Conservation (phyloP, 2,329 filamentous ascomycete species). For the Chaetomium sp. region DNA sequence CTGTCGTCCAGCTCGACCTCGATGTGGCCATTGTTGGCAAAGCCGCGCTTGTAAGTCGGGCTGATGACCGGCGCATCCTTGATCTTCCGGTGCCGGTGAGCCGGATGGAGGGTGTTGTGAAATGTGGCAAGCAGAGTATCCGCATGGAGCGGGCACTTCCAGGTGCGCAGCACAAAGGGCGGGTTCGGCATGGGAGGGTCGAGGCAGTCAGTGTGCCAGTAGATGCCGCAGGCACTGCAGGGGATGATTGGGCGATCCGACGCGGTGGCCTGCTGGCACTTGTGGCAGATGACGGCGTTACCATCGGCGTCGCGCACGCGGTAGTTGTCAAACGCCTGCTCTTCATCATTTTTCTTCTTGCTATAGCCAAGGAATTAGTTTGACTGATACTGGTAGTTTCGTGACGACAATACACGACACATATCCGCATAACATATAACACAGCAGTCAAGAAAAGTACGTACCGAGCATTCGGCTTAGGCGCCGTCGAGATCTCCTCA, state of each 20-base stretch:
- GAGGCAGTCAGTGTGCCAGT: slow-evolving; percentile 91
- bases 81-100: slow-evolving; percentile 56
- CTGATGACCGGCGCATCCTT: slow-evolving; percentile 47
- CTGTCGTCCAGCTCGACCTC: slow-evolving; percentile 58
- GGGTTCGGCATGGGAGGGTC: slow-evolving; percentile 76
- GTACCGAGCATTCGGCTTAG: slow-evolving; percentile 61
- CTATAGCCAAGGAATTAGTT: slow-evolving; percentile 33
- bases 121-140: slow-evolving; percentile 64
- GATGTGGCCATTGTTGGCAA: slow-evolving; percentile 64
- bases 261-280: slow-evolving; percentile 61
- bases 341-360: slow-evolving; percentile 52
- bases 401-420: too few relatives aligned
- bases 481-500: slow-evolving; percentile 53
- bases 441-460: slow-evolving; percentile 26
- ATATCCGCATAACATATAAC: not conserved
- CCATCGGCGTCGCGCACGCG: slow-evolving; percentile 65
- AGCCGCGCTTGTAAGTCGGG: slow-evolving; percentile 54
- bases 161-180: slow-evolving; percentile 63
- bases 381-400: too few relatives aligned
- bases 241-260: slow-evolving; percentile 68
- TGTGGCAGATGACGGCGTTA: slow-evolving; percentile 68
- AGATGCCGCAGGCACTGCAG: slow-evolving; percentile 73
- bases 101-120: slow-evolving; percentile 49
- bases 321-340: slow-evolving; percentile 60
- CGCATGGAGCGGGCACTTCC: slow-evolving; percentile 83